A percentile compares a stretch with the other conserved stretches of the same genome.
phyloP scores from a whole-genome alignment of 768 basidiomycete species.

The Hericium coralloides region DNA sequence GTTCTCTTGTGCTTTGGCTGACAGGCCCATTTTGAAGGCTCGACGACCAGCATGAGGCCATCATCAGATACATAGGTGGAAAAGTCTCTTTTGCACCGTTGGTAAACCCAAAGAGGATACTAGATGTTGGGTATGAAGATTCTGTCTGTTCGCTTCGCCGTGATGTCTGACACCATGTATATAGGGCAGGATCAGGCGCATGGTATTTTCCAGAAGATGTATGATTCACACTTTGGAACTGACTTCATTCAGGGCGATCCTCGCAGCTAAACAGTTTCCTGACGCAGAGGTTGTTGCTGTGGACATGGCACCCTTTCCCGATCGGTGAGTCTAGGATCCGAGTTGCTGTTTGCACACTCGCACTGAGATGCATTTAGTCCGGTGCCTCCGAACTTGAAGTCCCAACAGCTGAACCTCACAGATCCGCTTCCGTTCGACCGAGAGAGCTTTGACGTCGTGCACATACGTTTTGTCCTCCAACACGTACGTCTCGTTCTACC shows the following conservation, averaged over 20 bases:
- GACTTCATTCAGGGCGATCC: conserved; percentile 16
- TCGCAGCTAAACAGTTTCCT: conserved; percentile 12
- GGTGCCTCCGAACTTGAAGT: conserved; percentile 16
- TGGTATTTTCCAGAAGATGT: neutral
- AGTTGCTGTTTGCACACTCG: no score
- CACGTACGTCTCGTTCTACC: conserved; percentile 10
- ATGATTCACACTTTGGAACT: no score
- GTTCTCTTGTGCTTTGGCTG: neutral
- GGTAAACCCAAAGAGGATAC: conserved; percentile 13
- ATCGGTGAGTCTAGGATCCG: conserved; percentile 8
- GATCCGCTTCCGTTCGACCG: conserved; percentile 14
- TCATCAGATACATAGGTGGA: conserved; percentile 14
- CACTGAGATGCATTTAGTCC: conserved; percentile 2
- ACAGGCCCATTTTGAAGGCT: conserved; percentile 8
- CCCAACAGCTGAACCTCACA: conserved; percentile 14
- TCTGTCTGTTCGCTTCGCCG: no score
- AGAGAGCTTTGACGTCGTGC: conserved; percentile 17
- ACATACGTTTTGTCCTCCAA: conserved; percentile 17
- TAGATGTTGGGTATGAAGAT: conserved; percentile 16
- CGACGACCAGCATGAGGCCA: conserved; percentile 17
- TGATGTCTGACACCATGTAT: no score
- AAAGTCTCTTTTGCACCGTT: conserved; percentile 11
- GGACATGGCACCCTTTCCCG: conserved; percentile 13
- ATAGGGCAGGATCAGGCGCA: conserved; percentile 6
- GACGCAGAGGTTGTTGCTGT: conserved; percentile 13